Conservation (phyloP, 2,329 filamentous ascomycete genomes). For the Penicillium sp. region DNA sequence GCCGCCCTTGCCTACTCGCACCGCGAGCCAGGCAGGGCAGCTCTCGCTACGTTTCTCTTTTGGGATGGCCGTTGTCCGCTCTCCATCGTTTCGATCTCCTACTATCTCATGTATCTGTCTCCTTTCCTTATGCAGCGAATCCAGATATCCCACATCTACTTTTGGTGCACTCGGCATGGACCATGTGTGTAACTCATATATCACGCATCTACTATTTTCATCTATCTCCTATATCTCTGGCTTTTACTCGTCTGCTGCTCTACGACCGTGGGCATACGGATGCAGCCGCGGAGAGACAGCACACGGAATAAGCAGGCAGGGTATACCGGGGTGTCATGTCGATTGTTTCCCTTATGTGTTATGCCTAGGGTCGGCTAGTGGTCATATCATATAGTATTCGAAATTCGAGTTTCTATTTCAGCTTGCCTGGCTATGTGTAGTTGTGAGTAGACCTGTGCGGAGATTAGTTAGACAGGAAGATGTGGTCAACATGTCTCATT, state of each 20-base stretch:
- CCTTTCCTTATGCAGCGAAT: constrained; percentile 32
- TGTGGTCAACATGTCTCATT: background rate
- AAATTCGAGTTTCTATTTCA: constrained; percentile 31
- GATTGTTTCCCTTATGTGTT: constrained; percentile 39
- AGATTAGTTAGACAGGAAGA: background rate
- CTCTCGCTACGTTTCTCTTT: constrained; percentile 12
- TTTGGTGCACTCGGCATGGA: constrained; percentile 33
- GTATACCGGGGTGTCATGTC: constrained; percentile 38
- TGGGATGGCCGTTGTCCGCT: constrained; percentile 22
- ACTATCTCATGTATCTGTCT: constrained; percentile 28
- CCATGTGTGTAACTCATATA: constrained; percentile 41
- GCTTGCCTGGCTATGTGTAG: constrained; percentile 9
- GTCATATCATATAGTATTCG: constrained; percentile 32
- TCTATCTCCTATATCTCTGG: constrained; percentile 23
- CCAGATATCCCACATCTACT: constrained; percentile 45
- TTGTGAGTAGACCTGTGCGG: background rate
- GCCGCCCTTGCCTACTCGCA: constrained; percentile 16
- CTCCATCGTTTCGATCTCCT: constrained; percentile 18
- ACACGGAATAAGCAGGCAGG: constrained; percentile 29
- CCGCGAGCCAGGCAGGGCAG: background rate
- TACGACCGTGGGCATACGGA: background rate
- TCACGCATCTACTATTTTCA: constrained; percentile 32
- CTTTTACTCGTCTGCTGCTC: constrained; percentile 17
- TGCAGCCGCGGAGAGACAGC: constrained; percentile 19
- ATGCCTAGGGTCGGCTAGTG: constrained; percentile 40